phyloP scores from a whole-genome alignment of 768 basidiomycete genomes.

The Hemileccinum impolitum region DNA sequence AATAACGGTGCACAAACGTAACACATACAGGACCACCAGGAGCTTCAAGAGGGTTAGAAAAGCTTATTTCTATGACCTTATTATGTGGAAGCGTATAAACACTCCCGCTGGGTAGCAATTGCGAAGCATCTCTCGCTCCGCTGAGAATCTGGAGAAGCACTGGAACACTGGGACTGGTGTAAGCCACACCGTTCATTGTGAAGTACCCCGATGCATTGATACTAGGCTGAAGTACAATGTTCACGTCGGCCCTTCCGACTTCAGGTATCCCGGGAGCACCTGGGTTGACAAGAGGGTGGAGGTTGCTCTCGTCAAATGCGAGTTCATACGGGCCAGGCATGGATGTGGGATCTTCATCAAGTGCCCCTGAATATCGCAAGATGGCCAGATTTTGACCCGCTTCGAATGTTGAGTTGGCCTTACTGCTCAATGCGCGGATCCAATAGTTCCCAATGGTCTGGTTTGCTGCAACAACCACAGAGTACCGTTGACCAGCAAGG shows the following conservation, averaged over 20 bases:
- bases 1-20: background rate
- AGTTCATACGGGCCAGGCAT: conserved; percentile 22
- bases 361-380: conserved; percentile 48
- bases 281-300: conserved; percentile 35
- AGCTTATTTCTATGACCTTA: conserved; percentile 43
- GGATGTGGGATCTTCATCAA: conserved; percentile 40
- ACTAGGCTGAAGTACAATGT: conserved; percentile 22
- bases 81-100: conserved; percentile 45
- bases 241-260: conserved; percentile 41
- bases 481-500: conserved; percentile 41
- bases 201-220: conserved; percentile 3
- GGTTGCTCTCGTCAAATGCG: conserved; percentile 36
- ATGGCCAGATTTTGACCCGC: conserved; percentile 48
- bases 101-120: conserved; percentile 49
- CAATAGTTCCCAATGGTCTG: conserved; percentile 53
- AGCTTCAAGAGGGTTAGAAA: conserved; percentile 33
- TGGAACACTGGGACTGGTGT: conserved; percentile 40
- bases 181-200: conserved; percentile 31
- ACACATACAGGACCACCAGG: conserved; percentile 30
- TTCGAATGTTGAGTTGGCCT: conserved; percentile 24
- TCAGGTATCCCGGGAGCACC: conserved; percentile 38
- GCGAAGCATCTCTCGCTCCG: conserved; percentile 43
- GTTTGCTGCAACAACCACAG: conserved; percentile 44
- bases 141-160: conserved; percentile 60
- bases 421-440: conserved; percentile 43